Conservation (phyloP, 2,329 filamentous ascomycete species). For the Erysiphe pulchra region DNA sequence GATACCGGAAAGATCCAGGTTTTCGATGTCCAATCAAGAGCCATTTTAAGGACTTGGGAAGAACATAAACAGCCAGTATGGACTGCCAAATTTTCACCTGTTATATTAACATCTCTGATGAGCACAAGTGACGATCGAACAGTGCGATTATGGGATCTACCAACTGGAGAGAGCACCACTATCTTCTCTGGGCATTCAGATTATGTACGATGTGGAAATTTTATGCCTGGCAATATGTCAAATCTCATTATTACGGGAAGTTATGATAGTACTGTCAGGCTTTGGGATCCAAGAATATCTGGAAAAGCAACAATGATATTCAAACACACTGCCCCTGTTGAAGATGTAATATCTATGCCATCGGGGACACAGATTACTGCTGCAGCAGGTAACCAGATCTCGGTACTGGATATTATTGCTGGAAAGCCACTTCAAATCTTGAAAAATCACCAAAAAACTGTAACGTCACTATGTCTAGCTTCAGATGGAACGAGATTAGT, state of each 20-base stretch:
- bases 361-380: constrained; percentile 71
- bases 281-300: constrained; percentile 74
- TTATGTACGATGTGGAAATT: constrained; percentile 71
- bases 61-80: constrained; percentile 88
- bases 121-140: constrained; percentile 82
- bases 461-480: constrained; percentile 64
- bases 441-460: constrained; percentile 91
- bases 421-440: constrained; percentile 70
- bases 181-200: constrained; percentile 73
- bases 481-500: constrained; percentile 60
- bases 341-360: constrained; percentile 66
- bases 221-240: constrained; percentile 46
- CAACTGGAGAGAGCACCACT: constrained; percentile 46
- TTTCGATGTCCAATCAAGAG: constrained; percentile 72
- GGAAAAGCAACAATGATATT: constrained; percentile 64
- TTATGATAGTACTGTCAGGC: constrained; percentile 77
- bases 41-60: constrained; percentile 86
- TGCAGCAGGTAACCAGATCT: constrained; percentile 63
- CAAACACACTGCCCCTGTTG: constrained; percentile 74
- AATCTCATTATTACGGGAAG: constrained; percentile 69
- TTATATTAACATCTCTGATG: constrained; percentile 65
- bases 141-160: constrained; percentile 81
- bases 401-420: constrained; percentile 76
- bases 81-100: constrained; percentile 74
- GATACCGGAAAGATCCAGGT: constrained; percentile 84